Evolutionary conservation across 768 basidiomycete species (phyloP).

Genomic region (Agaricus sinodeliciosus): DNA sequence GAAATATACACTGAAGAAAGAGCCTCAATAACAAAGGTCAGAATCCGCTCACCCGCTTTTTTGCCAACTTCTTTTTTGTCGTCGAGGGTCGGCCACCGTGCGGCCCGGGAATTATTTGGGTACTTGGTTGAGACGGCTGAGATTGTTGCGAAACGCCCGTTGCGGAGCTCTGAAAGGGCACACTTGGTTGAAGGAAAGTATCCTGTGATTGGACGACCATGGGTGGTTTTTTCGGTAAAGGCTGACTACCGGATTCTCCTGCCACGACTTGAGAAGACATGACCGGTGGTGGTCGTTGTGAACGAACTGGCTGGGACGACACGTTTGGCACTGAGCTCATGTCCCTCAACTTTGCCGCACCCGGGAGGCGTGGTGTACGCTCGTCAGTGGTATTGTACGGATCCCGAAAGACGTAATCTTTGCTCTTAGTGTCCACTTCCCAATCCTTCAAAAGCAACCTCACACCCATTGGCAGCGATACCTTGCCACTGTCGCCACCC

Average conservation of each 20-base stretch:
- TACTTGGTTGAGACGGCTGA: slow-evolving; percentile 50
- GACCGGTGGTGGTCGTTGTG: slow-evolving; percentile 6
- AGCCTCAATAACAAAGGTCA: slow-evolving; percentile 24
- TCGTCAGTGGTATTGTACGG: slow-evolving; percentile 39
- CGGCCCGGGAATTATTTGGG: slow-evolving; percentile 65
- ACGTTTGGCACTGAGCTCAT: neutral
- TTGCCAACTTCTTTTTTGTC: slow-evolving; percentile 49
- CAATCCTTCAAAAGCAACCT: slow-evolving; percentile 64
- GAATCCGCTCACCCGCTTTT: slow-evolving; percentile 75
- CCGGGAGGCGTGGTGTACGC: neutral
- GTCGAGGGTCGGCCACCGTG: slow-evolving; percentile 53
- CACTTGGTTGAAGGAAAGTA: neutral
- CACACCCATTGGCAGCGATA: slow-evolving; percentile 42
- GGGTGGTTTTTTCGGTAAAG: neutral
- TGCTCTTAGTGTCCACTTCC: slow-evolving; percentile 48
- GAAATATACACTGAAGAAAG: neutral
- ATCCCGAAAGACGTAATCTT: slow-evolving; percentile 45
- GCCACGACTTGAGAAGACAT: neutral
- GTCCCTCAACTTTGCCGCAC: neutral
- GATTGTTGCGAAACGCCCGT: slow-evolving; percentile 11
- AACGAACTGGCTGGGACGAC: neutral
- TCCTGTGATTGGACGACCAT: slow-evolving; percentile 8
- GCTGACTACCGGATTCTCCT: neutral
- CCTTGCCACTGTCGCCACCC: slow-evolving; percentile 4
- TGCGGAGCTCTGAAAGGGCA: neutral